phyloP scores from a whole-genome alignment of 257 asterid species.

The Ilex asprella region DNA sequence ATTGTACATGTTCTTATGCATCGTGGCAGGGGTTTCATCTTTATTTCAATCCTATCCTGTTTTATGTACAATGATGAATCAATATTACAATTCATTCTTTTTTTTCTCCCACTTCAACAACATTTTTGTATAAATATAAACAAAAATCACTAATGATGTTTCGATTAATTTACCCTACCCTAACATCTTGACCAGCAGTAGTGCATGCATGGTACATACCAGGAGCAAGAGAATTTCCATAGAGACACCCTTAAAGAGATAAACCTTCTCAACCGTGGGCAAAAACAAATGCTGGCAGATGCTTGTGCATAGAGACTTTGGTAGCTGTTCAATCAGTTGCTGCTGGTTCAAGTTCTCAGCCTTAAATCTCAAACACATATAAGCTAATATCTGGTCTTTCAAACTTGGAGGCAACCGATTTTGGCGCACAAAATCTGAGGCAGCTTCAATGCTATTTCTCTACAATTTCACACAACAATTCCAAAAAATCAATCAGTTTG shows the following conservation, averaged over 20 bases:
- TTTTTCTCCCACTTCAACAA: too few relatives aligned
- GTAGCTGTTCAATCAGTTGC: conserved; percentile 79
- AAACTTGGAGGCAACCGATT: conserved; percentile 74
- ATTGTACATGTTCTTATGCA: too few relatives aligned
- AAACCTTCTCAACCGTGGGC: conserved; percentile 64
- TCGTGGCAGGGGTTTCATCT: too few relatives aligned
- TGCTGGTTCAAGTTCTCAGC: conserved; percentile 91
- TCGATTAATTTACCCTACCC: too few relatives aligned
- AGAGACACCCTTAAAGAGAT: conserved; percentile 73
- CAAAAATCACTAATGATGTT: too few relatives aligned
- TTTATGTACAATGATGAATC: too few relatives aligned
- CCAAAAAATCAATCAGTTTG: not conserved
- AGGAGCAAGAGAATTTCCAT: conserved; percentile 52
- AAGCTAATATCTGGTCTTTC: conserved; percentile 77
- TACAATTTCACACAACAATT: conserved; percentile 10
- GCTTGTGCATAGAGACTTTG: conserved; percentile 63
- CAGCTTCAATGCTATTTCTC: conserved; percentile 85
- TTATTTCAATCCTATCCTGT: too few relatives aligned
- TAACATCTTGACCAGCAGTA: too few relatives aligned
- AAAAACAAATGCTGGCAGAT: conserved; percentile 72
- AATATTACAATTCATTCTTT: too few relatives aligned
- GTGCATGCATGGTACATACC: conserved; percentile 25
- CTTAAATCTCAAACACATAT: conserved; percentile 79
- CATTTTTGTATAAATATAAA: too few relatives aligned
- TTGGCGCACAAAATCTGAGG: conserved; percentile 69